Base-by-base conservation (phyloP, 345 rosid genomes). In the Rhodamnia rubescens region DNA sequence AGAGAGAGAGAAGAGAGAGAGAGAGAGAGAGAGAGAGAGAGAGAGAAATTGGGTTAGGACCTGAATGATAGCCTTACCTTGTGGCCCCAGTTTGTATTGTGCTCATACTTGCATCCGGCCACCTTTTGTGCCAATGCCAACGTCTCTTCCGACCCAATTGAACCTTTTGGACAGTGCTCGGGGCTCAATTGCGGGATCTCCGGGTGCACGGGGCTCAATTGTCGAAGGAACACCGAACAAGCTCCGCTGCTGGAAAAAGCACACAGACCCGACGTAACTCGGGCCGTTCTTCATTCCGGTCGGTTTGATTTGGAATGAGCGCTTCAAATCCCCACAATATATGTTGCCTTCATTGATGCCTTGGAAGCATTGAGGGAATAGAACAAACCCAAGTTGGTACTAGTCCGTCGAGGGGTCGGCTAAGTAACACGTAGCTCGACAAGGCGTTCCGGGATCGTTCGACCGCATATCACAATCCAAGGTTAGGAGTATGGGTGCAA, bases 401-500 rank as follows among this genome's bases (percentile, higher is more conserved):
- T 55, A 82, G 42, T 59, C 81, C 16, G 85, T 82, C 13, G 69
- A 74, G 1, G 93, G 92, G 24, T 96, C 95, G 3, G 83, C 86
- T 1, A 92, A 53, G 85, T 95, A 93, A 57, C 98, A 94, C 21
- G 93, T 55, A 18, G 87, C 90, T 29, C 93, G 92, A 7, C 78
- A 85, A 49, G 90, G 92, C 3, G 96, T 89, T 47, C 29, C 74
- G 1, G 98, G 96, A 84, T 95, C 93, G 85, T 94, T 97, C 2
- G 98, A 95, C 85, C 90, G 87, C 92, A 91, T 94, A 90, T 95
- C 99, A 84, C 99, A 94, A 22, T 95, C 99, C 52, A 93, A 84
- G 26, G 96, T 93, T 87, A 94, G 85, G 56, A 95, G 84, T 51
- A 97, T 82, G 2, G 96, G 94, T 20, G 95, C 92, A 84, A 95